Percentiles rank a stretch among this genome's conserved stretches.
These are phyloP conservation scores for Lycium barbarum DNA, from an alignment of 257 asterid genomes.

Conservation along the genomic window DNA sequence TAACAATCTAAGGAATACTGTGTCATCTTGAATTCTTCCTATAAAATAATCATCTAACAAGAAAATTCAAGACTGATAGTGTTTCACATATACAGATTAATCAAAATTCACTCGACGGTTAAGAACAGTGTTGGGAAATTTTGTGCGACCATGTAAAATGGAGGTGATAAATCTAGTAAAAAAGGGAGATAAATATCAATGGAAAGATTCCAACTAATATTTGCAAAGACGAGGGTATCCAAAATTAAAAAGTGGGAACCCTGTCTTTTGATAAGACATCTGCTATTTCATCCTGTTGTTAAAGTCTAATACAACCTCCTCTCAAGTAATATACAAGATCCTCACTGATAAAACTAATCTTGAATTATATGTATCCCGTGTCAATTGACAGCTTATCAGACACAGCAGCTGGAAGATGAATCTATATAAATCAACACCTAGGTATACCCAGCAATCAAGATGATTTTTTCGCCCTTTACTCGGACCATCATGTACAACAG, in stretches of 20 bases:
- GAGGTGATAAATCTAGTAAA: not conserved
- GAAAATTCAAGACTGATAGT: not conserved
- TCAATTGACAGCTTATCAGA: conserved; percentile 44
- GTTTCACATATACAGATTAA: not conserved
- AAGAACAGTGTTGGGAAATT: not conserved
- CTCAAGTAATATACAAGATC: conserved; percentile 53
- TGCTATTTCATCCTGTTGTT: conserved; percentile 44
- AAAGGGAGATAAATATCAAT: not conserved
- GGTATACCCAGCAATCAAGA: conserved; percentile 34
- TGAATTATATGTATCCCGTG: conserved; percentile 28
- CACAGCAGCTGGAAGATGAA: conserved; percentile 48
- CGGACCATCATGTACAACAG: conserved; percentile 50
- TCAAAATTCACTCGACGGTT: not conserved
- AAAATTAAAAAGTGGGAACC: conserved; percentile 33
- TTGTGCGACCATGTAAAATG: not conserved
- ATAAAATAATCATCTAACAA: not conserved
- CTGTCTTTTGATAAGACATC: not conserved
- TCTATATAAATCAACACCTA: conserved; percentile 31
- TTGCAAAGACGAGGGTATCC: conserved; percentile 31
- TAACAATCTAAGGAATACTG: not conserved
- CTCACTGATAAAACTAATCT: conserved; percentile 40
- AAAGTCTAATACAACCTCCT: conserved; percentile 41
- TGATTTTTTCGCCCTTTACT: conserved; percentile 38
- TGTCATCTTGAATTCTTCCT: not conserved
- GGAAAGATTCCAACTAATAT: not conserved